Base-by-base conservation (phyloP, 2,329 filamentous ascomycete species). In the Beauveria sp. region DNA sequence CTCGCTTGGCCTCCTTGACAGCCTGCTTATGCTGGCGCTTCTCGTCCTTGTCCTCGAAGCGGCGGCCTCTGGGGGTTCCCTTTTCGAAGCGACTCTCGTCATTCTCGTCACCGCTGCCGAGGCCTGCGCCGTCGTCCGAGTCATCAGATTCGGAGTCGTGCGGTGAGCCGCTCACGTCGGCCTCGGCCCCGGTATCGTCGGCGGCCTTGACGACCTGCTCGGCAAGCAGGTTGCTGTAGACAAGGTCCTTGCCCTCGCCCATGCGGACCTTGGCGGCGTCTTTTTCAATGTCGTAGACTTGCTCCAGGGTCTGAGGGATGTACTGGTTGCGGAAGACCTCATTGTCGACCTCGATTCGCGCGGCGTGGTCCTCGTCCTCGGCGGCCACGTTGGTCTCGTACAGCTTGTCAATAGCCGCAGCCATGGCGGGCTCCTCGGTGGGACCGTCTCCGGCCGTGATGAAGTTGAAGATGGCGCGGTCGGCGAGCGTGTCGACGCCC, bases 321-420 rank as follows among this genome's bases (percentile, higher is more conserved):
- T 96, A 99, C 73, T 97, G 91, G 69, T 96, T 89, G 68, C 93
- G 84, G 78, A 97, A 99, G 6, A 97, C 94, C 66, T 94, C 90
- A 61, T 92, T 91, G 68, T 96, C 90, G 10, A 93, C 85, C 66
- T 92, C 88, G 20, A 85, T 79, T 58, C 86, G 81, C 1, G 83
- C 85, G 2, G 75, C 76, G 8, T 77, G 77, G 48, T 83, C 80
- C 5, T 81, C 79, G 52, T 79, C 78, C 1, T 79, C 78, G 1
- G 74, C 78, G 8, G 76, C 74, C 0, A 78, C 77, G 37, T 83
- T 79, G 22, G 79, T 76, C 62, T 83, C 79, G 68, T 90, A 90
- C 3, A 96, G 74, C 59, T 82, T 81, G 64, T 92, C 85, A 20
- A 96, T 75, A 1, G 79, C 79, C 22, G 82, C 76, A 2, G 77